These are phyloP conservation scores for Musa itinerans DNA, from an alignment of 176 grass and related monocot genomes.

Conservation along the genomic window DNA sequence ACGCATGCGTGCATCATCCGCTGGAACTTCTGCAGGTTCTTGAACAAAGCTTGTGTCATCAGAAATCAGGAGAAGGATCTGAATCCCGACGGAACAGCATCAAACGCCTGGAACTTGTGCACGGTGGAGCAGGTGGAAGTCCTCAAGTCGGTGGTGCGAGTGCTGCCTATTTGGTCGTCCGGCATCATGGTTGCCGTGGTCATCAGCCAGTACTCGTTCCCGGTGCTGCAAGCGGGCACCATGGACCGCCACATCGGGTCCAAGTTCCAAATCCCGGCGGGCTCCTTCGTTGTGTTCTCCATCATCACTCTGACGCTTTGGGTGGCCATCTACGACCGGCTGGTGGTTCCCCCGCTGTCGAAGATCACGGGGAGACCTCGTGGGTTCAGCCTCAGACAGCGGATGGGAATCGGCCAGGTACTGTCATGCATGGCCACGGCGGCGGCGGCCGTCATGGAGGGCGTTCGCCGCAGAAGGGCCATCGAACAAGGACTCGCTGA, in stretches of 20 bases:
- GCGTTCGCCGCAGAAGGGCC: slow-evolving; percentile 19
- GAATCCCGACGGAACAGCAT: neutral
- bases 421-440: slow-evolving; percentile 24
- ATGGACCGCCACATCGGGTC: slow-evolving; percentile 44
- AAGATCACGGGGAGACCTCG: slow-evolving; percentile 33
- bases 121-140: slow-evolving; percentile 62
- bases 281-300: slow-evolving; percentile 41
- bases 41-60: slow-evolving; percentile 59
- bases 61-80: slow-evolving; percentile 6
- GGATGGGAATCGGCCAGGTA: slow-evolving; percentile 35
- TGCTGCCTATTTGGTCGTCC: slow-evolving; percentile 56
- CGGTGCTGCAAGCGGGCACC: slow-evolving; percentile 35
- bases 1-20: neutral
- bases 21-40: slow-evolving; percentile 22
- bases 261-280: slow-evolving; percentile 33
- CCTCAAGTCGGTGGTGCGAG: slow-evolving; percentile 43
- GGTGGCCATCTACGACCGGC: slow-evolving; percentile 43
- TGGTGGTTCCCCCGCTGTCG: slow-evolving; percentile 30
- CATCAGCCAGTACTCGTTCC: slow-evolving; percentile 35
- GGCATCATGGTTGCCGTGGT: slow-evolving; percentile 35
- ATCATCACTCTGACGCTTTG: slow-evolving; percentile 51
- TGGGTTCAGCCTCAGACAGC: slow-evolving; percentile 49
- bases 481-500: slow-evolving; percentile 6
- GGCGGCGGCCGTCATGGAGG: slow-evolving; percentile 21
- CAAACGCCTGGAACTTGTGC: slow-evolving; percentile 16